phyloP scores from a whole-genome alignment of 495 filamentous ascomycete species.

The Trichodelitschia bisporula region DNA sequence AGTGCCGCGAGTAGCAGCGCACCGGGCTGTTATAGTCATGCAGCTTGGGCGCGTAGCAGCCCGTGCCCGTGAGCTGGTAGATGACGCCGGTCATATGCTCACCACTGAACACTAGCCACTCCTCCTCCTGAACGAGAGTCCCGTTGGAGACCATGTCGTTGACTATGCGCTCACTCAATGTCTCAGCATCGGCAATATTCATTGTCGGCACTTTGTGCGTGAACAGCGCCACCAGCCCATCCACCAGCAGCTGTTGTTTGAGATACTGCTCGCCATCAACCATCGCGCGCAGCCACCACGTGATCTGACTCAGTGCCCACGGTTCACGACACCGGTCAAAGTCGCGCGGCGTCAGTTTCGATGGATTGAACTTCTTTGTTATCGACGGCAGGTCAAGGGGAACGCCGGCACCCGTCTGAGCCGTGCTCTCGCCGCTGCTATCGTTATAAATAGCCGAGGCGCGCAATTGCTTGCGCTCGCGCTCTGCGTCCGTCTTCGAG shows the following conservation, averaged over 20 bases:
- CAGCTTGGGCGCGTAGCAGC: constrained; percentile 68
- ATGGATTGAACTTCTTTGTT: constrained; percentile 38
- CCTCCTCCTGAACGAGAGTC: constrained; percentile 68
- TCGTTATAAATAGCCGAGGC: constrained; percentile 17
- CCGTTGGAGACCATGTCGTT: constrained; percentile 56
- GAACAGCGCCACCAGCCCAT: constrained; percentile 74
- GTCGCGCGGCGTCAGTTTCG: constrained; percentile 64
- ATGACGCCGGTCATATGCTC: constrained; percentile 64
- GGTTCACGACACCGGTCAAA: constrained; percentile 73
- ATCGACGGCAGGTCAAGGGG: constrained; percentile 24
- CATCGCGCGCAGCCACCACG: constrained; percentile 67
- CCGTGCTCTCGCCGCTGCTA: constrained; percentile 19
- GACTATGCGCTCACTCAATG: constrained; percentile 55
- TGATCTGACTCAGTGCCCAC: constrained; percentile 80
- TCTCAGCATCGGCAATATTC: constrained; percentile 94
- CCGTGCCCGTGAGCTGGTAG: constrained; percentile 77
- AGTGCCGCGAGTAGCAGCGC: constrained; percentile 85
- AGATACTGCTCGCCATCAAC: constrained; percentile 68
- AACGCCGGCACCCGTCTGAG: constrained; percentile 22
- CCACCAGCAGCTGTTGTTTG: constrained; percentile 53
- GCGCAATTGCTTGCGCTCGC: constrained; percentile 21
- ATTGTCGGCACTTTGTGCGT: constrained; percentile 94
- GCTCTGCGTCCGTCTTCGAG: constrained; percentile 82
- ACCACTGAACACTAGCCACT: constrained; percentile 83
- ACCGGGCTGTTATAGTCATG: constrained; percentile 51